Evolutionary conservation across 345 rosid genomes (phyloP), one percentile per base, ranked within the genome.

Genomic region (Rhizophora mangle): DNA sequence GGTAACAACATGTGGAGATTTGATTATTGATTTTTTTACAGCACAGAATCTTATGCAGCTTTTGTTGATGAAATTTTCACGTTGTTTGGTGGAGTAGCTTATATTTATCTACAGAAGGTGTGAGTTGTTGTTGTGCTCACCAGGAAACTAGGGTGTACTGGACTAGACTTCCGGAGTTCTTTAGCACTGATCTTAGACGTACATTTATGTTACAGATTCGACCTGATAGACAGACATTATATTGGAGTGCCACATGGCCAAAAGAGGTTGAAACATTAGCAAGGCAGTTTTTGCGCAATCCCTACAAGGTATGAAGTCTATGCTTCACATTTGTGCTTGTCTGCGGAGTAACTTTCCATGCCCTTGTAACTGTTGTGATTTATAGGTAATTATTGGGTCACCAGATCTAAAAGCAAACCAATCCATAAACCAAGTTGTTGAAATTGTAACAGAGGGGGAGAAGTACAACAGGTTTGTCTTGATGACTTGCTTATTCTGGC

Each of bases 211-310:
- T 32, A n/a, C 85, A 95, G 99, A 88, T 92, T 72, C 92, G 97
- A 67, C 99, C 99, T 60, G 99, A 95, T 78, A 86, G 99, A 70
- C 97, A 95, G 73, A 95, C 97, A 36, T 78, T 95, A 64, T 91
- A 87, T 68, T 95, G 99, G 99, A 94, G 98, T 82, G 98, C 98
- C 68, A 94, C 98, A 72, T 94, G 98, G 98, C 98, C 97, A 56
- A 89, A 80, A 72, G 98, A 91, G 72, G 97, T 94, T 79, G 97
- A 88, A 76, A 72, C 85, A 74, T 84, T 94, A 61, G 96, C 98
- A 2, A 86, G 93, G 78, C 97, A 91, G 79, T 94, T 94, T 77
- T 79, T 94, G 66, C 80, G 84, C 49, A 88, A 91, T 84, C 85
- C 98, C 5, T 91, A 88, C 74, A 94, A 91, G 97, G 98, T 94